phyloP scores from a whole-genome alignment of 2,329 filamentous ascomycete genomes.

The Fusarium aywerte region DNA sequence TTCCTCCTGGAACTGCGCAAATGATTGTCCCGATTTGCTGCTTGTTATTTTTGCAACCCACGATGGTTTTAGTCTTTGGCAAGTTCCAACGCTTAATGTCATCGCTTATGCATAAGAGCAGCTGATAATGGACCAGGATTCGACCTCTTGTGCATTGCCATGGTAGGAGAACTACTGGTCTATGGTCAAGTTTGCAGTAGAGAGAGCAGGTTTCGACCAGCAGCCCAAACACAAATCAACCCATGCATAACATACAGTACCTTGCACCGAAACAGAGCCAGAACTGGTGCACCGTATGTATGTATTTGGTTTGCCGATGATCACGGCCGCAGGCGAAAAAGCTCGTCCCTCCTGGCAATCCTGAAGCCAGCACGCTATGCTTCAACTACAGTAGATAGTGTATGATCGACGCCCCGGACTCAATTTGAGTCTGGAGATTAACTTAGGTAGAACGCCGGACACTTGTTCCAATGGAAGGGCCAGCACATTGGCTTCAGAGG shows the following conservation, averaged over 20 bases:
- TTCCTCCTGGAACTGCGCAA: conserved; percentile 25
- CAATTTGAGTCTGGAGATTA: conserved; percentile 34
- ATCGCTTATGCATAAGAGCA: conserved; percentile 29
- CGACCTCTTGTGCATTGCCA: conserved; percentile 27
- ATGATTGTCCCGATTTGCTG: conserved; percentile 36
- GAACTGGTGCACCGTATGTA: background rate
- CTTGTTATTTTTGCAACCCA: conserved; percentile 21
- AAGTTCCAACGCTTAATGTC: conserved; percentile 16
- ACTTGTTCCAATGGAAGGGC: conserved; percentile 21
- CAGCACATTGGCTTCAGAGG: conserved; percentile 41
- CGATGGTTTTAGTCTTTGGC: conserved; percentile 7
- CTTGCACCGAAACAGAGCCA: conserved; percentile 18
- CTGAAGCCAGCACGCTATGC: conserved; percentile 36
- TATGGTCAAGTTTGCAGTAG: conserved; percentile 33
- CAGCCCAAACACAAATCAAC: conserved; percentile 37
- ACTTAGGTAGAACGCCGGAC: conserved; percentile 2
- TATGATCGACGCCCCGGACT: conserved; percentile 46
- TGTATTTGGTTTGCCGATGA: background rate
- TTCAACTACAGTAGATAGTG: conserved; percentile 45
- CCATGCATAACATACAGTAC: conserved; percentile 44
- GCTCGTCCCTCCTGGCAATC: conserved; percentile 25
- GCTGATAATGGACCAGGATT: conserved; percentile 37
- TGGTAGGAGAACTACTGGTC: conserved; percentile 25
- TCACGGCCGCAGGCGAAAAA: conserved; percentile 6
- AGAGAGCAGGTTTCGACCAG: conserved; percentile 40